Base-by-base conservation (phyloP, 345 rosid species). In the Streptanthus diversifolius region DNA sequence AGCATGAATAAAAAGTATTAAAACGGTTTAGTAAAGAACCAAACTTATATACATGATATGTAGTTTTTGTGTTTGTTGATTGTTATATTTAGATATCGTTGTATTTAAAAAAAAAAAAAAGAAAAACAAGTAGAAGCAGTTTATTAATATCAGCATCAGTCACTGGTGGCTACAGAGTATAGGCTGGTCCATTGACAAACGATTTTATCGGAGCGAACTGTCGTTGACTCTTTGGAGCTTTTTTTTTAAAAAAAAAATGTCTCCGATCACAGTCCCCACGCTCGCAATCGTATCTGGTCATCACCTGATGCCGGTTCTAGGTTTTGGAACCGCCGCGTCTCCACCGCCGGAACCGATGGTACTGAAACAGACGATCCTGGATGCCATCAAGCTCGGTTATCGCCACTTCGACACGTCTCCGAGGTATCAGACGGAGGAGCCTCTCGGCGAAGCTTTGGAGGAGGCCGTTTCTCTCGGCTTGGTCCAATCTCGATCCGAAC, bases 381-480 rank as follows among this genome's bases (percentile, higher is more conserved):
- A 82, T 1, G 85, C 88, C 2, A 80, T 87, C 44, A 72, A 59
- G 68, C 67, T 72, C 1, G 91, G 97, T 4, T 89, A 83, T 70
- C 76, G 97, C 30, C 97, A 91, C 62, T 89, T 89, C 12, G 97
- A 91, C 68, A 91, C 90, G 0, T 88, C 97, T 7, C 58, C 85
- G 0, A 4, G 68, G 14, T 89, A 89, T 51, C 76, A 61, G 2
- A 56, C 91, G 0, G 95, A 88, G 77, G 76, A 84, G 57, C 62
- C 85, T 0, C 69, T 87, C 2, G 97, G 91, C 0, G 82, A 78
- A 58, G 95, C 90, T 8, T 25, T 91, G 2, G 56, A 57, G 0
- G 91, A 83, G 21, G 91, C 95, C 5, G 35, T 85, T 8, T 22
- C 56, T 2, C 81, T 61, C 1, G 83, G 86, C 0, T 79, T 83